phyloP scores from a whole-genome alignment of 768 basidiomycete species.

The Kondoa malvinella region DNA sequence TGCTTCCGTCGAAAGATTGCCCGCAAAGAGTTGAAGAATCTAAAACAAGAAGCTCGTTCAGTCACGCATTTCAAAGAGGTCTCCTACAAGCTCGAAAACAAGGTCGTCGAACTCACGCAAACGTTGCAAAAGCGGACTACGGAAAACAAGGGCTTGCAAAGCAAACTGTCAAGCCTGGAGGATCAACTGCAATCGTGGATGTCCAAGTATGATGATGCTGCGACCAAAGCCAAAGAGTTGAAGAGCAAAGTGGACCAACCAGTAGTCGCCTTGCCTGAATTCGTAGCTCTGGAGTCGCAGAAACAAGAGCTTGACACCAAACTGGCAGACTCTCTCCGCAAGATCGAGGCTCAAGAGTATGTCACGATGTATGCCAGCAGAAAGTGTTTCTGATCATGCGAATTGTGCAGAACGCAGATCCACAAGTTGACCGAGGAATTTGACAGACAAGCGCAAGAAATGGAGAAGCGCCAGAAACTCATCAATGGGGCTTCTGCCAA shows the following conservation, averaged over 20 bases:
- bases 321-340: constrained; percentile 57
- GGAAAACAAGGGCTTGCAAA: constrained; percentile 74
- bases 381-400: not conserved
- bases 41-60: constrained; percentile 83
- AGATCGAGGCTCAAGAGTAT: constrained; percentile 65
- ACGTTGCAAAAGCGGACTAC: constrained; percentile 70
- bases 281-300: constrained; percentile 53
- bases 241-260: constrained; percentile 51
- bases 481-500: constrained; percentile 25
- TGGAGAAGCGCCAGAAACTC: constrained; percentile 58
- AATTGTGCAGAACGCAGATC: constrained; percentile 36
- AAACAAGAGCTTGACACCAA: constrained; percentile 66
- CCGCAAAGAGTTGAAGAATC: constrained; percentile 59
- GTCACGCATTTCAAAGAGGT: constrained; percentile 98
- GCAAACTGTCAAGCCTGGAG: constrained; percentile 60
- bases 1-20: constrained; percentile 79
- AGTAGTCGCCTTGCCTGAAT: constrained; percentile 52
- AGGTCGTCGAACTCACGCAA: constrained; percentile 96
- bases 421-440: constrained; percentile 65
- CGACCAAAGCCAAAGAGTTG: constrained; percentile 53
- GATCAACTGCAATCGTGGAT: constrained; percentile 72
- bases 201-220: constrained; percentile 70
- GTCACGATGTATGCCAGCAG: not conserved
- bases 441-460: constrained; percentile 49
- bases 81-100: constrained; percentile 93